Evolutionary conservation across 805 yeast genomes (phyloP).

Genomic region (Starmera amethionina): DNA sequence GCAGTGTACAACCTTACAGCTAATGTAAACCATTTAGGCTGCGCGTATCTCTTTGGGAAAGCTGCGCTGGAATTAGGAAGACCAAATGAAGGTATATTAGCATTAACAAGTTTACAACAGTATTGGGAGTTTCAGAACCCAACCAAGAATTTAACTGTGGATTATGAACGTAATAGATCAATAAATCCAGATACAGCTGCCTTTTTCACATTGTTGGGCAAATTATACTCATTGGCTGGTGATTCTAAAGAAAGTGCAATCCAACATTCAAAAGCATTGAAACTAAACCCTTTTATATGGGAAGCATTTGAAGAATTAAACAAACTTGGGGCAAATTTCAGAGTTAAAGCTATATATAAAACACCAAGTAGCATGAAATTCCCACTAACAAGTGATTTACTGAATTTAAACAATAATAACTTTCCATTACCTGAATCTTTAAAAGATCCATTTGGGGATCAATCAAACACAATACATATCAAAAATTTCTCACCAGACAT

Average conservation of each 20-base stretch:
- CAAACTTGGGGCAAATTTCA: constrained; percentile 59
- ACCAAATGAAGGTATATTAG: constrained; percentile 53
- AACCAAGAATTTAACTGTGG: constrained; percentile 7
- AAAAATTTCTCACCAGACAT: constrained; percentile 2
- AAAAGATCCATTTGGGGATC: constrained; percentile 21
- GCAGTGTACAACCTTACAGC: constrained; percentile 48
- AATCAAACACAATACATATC: constrained; percentile 2
- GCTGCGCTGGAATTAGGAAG: constrained; percentile 48
- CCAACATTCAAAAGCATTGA: constrained; percentile 59
- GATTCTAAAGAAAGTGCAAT: constrained; percentile 57
- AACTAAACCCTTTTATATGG: constrained; percentile 71
- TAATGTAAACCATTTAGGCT: constrained; percentile 52
- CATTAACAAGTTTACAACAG: constrained; percentile 28
- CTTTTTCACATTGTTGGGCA: constrained; percentile 59
- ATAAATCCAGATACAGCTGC: constrained; percentile 61
- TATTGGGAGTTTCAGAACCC: constrained; percentile 22
- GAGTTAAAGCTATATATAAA: constrained; percentile 45
- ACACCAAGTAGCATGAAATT: constrained; percentile 7
- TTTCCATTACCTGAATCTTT: background rate
- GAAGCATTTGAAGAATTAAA: constrained; percentile 78
- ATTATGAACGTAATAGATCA: constrained; percentile 28
- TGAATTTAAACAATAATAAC: background rate
- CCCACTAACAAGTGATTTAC: constrained; percentile 2
- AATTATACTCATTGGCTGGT: constrained; percentile 47
- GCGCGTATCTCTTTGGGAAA: constrained; percentile 65